Evolutionary conservation across 2,329 filamentous ascomycete genomes (phyloP).

Genomic region (Cladosporium halotolerans): DNA sequence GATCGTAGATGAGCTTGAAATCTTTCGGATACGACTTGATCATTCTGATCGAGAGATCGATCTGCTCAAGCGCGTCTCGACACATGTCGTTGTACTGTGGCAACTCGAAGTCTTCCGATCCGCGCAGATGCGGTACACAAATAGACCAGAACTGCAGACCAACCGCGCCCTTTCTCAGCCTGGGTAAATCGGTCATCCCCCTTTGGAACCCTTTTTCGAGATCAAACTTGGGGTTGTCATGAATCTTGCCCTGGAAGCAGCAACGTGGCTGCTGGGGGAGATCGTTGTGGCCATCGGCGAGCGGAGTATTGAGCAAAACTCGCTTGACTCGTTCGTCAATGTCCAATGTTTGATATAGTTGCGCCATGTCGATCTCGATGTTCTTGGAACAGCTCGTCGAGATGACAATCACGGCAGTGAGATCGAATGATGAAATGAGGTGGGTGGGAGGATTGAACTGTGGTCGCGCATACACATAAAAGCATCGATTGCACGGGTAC

Average conservation of each 20-base stretch:
- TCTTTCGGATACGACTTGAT: slow-evolving; percentile 28
- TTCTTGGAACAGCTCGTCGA: too few relatives aligned
- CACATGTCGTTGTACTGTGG: slow-evolving; percentile 23
- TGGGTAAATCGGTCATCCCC: slow-evolving; percentile 24
- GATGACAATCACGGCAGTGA: too few relatives aligned
- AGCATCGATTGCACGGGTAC: too few relatives aligned
- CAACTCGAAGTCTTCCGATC: slow-evolving; percentile 22
- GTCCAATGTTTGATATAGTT: slow-evolving; percentile 18
- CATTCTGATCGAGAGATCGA: slow-evolving; percentile 23
- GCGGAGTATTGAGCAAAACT: slow-evolving; percentile 24
- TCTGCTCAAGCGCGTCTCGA: slow-evolving; percentile 20
- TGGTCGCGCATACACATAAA: too few relatives aligned
- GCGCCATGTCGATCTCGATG: neutral
- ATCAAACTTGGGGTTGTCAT: slow-evolving; percentile 31
- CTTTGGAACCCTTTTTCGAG: slow-evolving; percentile 28
- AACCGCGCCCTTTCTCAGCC: slow-evolving; percentile 19
- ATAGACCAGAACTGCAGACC: slow-evolving; percentile 26
- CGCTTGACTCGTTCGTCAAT: slow-evolving; percentile 29
- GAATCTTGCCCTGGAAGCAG: slow-evolving; percentile 28
- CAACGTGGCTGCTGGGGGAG: slow-evolving; percentile 18
- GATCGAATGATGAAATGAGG: too few relatives aligned
- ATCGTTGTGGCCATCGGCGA: slow-evolving; percentile 35
- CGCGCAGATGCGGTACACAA: slow-evolving; percentile 18
- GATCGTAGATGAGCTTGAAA: slow-evolving; percentile 22
- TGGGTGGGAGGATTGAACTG: too few relatives aligned